phyloP scores from a whole-genome alignment of 352 stramenopile species.

The Globisporangium spinosum region DNA sequence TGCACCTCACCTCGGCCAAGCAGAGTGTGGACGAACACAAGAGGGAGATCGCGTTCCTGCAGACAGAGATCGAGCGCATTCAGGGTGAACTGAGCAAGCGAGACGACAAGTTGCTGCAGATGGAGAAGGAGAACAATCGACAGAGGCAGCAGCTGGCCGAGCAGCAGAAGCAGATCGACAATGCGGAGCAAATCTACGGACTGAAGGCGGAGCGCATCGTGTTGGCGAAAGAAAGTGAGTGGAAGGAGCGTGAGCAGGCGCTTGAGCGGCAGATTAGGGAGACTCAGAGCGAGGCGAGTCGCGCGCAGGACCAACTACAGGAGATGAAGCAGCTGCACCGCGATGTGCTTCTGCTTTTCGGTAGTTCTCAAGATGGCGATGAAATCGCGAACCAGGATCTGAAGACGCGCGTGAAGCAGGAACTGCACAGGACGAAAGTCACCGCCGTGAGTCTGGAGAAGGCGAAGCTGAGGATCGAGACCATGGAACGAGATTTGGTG shows the following conservation, averaged over 20 bases:
- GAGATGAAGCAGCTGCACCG: slow-evolving; percentile 30
- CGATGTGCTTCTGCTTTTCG: slow-evolving; percentile 38
- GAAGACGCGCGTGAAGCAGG: slow-evolving; percentile 33
- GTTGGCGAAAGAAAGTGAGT: slow-evolving; percentile 27
- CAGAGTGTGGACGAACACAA: slow-evolving; percentile 33
- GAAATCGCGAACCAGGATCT: slow-evolving; percentile 23
- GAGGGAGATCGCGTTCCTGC: slow-evolving; percentile 32
- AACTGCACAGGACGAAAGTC: slow-evolving; percentile 28
- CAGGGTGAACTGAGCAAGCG: slow-evolving; percentile 29
- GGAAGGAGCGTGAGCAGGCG: slow-evolving; percentile 27
- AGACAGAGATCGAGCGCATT: slow-evolving; percentile 40
- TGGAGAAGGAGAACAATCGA: slow-evolving; percentile 21
- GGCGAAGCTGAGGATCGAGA: slow-evolving; percentile 26
- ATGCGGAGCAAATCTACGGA: slow-evolving; percentile 20
- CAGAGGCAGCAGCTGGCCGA: slow-evolving; percentile 21
- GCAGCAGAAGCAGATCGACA: slow-evolving; percentile 20
- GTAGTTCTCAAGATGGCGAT: background rate
- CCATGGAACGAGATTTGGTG: slow-evolving; percentile 37
- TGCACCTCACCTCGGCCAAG: slow-evolving; percentile 36
- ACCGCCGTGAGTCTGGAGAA: slow-evolving; percentile 24
- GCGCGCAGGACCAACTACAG: slow-evolving; percentile 17
- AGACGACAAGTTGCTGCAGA: slow-evolving; percentile 26
- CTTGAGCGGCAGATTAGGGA: slow-evolving; percentile 25
- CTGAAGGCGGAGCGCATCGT: slow-evolving; percentile 22
- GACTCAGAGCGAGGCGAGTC: slow-evolving; percentile 20